Evolutionary conservation across 176 grass and related monocot species (phyloP).

Genomic region (Oryza nivara): DNA sequence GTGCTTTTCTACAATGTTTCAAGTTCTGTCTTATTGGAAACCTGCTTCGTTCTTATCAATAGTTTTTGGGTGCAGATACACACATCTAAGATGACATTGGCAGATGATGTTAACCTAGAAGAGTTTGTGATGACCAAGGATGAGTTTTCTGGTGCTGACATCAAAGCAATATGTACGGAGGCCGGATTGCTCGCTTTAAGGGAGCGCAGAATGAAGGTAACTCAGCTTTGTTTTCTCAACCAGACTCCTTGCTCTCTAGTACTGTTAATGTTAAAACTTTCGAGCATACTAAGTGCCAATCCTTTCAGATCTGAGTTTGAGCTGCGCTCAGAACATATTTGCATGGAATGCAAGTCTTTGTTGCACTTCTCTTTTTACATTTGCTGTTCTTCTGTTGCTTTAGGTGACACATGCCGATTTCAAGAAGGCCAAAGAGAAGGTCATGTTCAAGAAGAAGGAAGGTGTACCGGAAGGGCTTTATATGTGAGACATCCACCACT

Average conservation of each 20-base stretch:
- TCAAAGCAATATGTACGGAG: conserved; percentile 87
- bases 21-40: not conserved
- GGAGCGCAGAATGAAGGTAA: conserved; percentile 85
- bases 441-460: conserved; percentile 99
- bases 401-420: conserved; percentile 89
- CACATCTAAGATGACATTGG: conserved; percentile 80
- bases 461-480: conserved; percentile 92
- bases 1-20: conserved; percentile 38
- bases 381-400: conserved; percentile 28
- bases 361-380: not conserved
- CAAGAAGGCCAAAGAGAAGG: conserved; percentile 98
- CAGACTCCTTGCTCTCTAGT: not conserved
- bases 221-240: not conserved
- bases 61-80: conserved; percentile 59
- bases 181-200: conserved; percentile 86
- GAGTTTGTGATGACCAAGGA: conserved; percentile 88
- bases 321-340: not conserved
- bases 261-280: not conserved
- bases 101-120: conserved; percentile 82
- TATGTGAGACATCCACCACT: conserved; percentile 53
- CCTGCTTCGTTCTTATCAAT: conserved; percentile 16
- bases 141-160: conserved; percentile 86
- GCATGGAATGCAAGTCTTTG: not conserved
- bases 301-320: not conserved
- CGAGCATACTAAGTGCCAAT: not conserved